Percentiles rank a stretch among this genome's conserved stretches.
Conservation (phyloP, 805 yeast species). For the Ogataea kodamae region DNA sequence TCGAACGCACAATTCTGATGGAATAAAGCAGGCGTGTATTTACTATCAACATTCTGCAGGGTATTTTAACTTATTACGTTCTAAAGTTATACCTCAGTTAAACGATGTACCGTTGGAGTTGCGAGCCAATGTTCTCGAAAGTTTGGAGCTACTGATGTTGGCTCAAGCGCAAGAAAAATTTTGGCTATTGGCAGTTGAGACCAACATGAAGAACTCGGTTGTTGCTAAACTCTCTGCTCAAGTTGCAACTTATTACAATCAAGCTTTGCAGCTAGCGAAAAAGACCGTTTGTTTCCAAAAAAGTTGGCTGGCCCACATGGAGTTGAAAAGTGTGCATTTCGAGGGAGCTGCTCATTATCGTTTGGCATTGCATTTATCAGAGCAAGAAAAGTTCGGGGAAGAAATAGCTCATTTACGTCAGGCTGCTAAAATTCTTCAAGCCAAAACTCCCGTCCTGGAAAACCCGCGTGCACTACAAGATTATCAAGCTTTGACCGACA, state of each 20-base stretch:
- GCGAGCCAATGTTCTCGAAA: constrained; percentile 45
- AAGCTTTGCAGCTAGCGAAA: constrained; percentile 41
- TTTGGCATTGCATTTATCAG: constrained; percentile 47
- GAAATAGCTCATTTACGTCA: constrained; percentile 57
- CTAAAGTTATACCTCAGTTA: constrained; percentile 21
- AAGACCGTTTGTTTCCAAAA: constrained; percentile 36
- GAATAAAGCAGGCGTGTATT: constrained; percentile 58
- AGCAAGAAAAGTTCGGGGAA: constrained; percentile 58
- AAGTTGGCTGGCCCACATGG: constrained; percentile 64
- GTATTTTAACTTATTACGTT: constrained; percentile 41
- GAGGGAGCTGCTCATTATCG: constrained; percentile 69
- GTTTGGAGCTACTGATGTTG: constrained; percentile 52
- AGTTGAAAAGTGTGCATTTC: constrained; percentile 62
- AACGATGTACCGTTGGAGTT: constrained; percentile 41
- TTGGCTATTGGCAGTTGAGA: constrained; percentile 67
- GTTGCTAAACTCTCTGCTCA: constrained; percentile 65
- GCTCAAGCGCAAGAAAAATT: constrained; percentile 88
- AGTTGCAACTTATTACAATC: constrained; percentile 52
- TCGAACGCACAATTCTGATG: constrained; percentile 42
- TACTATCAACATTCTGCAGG: constrained; percentile 75
- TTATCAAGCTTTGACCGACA: constrained; percentile 44
- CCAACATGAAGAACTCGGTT: constrained; percentile 51
- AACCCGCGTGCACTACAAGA: constrained; percentile 46
- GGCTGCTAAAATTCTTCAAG: constrained; percentile 40
- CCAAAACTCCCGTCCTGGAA: constrained; percentile 42